Base-by-base conservation (phyloP, 768 basidiomycete genomes). In the Lactarius deliciosus region DNA sequence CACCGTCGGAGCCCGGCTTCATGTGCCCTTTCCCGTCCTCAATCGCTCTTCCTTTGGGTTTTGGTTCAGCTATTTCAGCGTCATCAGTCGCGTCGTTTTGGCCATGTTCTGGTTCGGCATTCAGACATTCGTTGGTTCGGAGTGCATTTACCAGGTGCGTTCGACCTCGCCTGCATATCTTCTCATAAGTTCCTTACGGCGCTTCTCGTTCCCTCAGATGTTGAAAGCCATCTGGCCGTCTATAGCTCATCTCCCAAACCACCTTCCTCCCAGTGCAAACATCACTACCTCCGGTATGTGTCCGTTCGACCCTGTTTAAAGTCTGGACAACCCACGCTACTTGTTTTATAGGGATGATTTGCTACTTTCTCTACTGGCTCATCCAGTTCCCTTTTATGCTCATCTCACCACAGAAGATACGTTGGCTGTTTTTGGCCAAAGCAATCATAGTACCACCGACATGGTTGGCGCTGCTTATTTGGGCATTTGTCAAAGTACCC, bases 1-100 rank as follows among this genome's bases (percentile, higher is more conserved):
- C 58, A 86, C 88, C 5, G 82, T 86, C 32, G 91, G 92, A 30
- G 89, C 92, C 30, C 84, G 89, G 22, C 81, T 92, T 55, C 91
- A 91, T 70, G 78, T 94, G 30, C 85, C 89, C 0, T 93, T 93
- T 74, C 82, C 85, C 1, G 83, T 94, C 59, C 79, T 93, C n/a
- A 91, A 89, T 70, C 82, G 93, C 18, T 92, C 92, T 2, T 92
- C 90, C 0, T 91, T 94, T 71, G 93, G 94, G 2, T 94, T 93
- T 78, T 94, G 90, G 86, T 84, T 94, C 72, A 90, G 91, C 73
- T 94, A 92, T 77, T 94, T 94, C 75, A 86, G 85, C 65, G 89
- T 95, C 56, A 74, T 94, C 65, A 91, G 89, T 70, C 85, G 92
- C 25, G 83, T 87, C 54, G 77, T 92, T 22, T 82, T 94, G 28